A percentile compares a stretch with the other conserved stretches of the same genome.
Evolutionary conservation across 495 filamentous ascomycete genomes (phyloP).

Genomic region (Beverwykella pulmonaria): DNA sequence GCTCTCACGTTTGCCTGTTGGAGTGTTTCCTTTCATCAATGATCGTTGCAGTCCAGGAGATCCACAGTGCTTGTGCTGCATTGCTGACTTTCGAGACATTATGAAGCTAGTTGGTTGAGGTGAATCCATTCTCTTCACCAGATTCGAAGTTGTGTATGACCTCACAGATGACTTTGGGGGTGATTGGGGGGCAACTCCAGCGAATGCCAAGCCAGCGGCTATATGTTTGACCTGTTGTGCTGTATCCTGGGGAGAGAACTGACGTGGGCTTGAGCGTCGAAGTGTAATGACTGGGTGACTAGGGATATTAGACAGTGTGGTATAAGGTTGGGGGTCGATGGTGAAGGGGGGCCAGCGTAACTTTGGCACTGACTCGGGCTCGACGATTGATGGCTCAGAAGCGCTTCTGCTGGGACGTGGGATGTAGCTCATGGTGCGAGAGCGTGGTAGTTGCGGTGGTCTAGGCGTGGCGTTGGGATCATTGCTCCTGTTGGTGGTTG

Average conservation of each 20-base stretch:
- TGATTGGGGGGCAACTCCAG: neutral
- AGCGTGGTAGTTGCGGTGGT: slow-evolving; percentile 14
- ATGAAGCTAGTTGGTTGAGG: slow-evolving; percentile 14
- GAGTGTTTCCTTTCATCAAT: slow-evolving; percentile 24
- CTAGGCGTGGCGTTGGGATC: slow-evolving; percentile 26
- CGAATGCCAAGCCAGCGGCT: slow-evolving; percentile 27
- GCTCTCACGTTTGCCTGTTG: slow-evolving; percentile 16
- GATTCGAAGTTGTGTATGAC: slow-evolving; percentile 34
- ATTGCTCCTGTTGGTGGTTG: neutral
- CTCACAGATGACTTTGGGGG: slow-evolving; percentile 24
- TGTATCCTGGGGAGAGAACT: slow-evolving; percentile 8
- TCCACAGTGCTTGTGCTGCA: neutral
- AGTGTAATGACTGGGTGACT: neutral
- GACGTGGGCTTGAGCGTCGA: slow-evolving; percentile 18
- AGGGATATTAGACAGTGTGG: slow-evolving; percentile 22
- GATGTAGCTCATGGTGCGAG: slow-evolving; percentile 36
- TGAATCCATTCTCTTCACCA: slow-evolving; percentile 3
- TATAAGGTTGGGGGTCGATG: neutral
- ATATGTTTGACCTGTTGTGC: slow-evolving; percentile 20
- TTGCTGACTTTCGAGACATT: slow-evolving; percentile 8
- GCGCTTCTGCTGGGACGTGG: slow-evolving; percentile 14
- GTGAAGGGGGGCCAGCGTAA: neutral
- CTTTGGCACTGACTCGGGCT: neutral
- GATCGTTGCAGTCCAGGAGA: neutral
- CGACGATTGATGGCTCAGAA: slow-evolving; percentile 1